Base-by-base conservation (phyloP, 139 green algal genomes). In the Desmodesmus armatus region DNA sequence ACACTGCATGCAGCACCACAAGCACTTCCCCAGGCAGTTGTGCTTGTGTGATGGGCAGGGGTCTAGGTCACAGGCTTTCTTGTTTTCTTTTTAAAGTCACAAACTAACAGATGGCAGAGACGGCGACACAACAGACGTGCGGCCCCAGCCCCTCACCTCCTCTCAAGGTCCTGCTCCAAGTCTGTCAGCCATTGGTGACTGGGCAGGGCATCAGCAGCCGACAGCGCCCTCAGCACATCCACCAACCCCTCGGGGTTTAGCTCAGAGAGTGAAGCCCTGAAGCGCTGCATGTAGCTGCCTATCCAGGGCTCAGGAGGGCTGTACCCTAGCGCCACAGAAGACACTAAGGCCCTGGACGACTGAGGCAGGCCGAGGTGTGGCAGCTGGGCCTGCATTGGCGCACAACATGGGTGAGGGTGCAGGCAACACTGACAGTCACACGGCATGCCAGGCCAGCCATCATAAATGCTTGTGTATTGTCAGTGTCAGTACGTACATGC, bases 241-340 rank as follows among this genome's bases (percentile, higher is more conserved):
- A 84, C 78, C 17, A 84, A 41, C 11, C 62, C 60, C 17, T 84
- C 78, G 25, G 78, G 60, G 78, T 63, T 75, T 17, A 84, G 43
- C 40, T 76, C 60, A 35, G 41, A 67, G 37, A 76, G 43, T n/a
- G 7, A 15, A 19, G 41, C 44, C 37, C 43, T 55, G 39, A 84
- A 76, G 31, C 41, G 62, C 55, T 37, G 40, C 78, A 84, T 33
- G 62, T 76, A 84, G 25, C 21, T 33, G 39, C 77, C 43, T 25
- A 84, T 40, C 78, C 78, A 84, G 62, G 62, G 62, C 27, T 76
- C 63, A 29, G 78, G 39, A 37, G 63, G 78, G 29, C 43, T 40
- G 25, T 33, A 49, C 5, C 63, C 62, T 27, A 84, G 63, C 2
- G 62, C 63, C 17, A 84, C 62, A 29, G 63, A 23, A 39, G 78